Conservation (phyloP, 1,284 basidiomycete genomes). For the Phellopilus nigrolimitatus region DNA sequence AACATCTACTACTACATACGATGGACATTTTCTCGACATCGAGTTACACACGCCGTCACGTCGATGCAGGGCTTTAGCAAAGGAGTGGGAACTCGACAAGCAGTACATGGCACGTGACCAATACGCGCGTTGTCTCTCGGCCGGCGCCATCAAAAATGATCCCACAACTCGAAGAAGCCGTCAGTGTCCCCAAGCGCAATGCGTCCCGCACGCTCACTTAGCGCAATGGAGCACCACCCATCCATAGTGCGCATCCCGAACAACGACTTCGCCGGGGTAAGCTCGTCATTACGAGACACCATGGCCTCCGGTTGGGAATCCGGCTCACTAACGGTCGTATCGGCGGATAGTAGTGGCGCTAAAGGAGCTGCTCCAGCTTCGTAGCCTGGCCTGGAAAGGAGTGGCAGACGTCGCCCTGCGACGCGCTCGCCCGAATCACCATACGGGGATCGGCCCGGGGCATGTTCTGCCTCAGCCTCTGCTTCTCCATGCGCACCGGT, state of each 20-base stretch:
- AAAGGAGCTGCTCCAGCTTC: no score
- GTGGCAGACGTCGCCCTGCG: conserved; percentile 5
- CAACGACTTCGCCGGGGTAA: conserved; percentile 33
- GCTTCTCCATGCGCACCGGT: not conserved
- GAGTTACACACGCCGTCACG: no score
- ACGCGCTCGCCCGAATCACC: conserved; percentile 14
- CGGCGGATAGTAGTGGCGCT: no score
- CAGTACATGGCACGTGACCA: no score
- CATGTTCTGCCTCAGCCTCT: conserved; percentile 37
- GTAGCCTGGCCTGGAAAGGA: not conserved
- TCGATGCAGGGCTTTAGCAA: not conserved
- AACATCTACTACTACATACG: no score
- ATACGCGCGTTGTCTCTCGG: no score
- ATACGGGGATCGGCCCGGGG: conserved; percentile 25
- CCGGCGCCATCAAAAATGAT: conserved; percentile 33
- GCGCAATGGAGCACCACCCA: conserved; percentile 47
- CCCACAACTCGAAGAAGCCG: conserved; percentile 47
- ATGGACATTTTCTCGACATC: no score
- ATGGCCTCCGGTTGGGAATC: not conserved
- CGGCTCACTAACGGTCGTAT: not conserved
- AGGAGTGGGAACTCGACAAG: no score
- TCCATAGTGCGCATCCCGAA: conserved; percentile 43
- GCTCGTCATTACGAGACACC: not conserved
- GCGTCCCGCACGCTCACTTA: conserved; percentile 56
- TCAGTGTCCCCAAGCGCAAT: conserved; percentile 49